Evolutionary conservation across 164 flowering plant genomes (phyloP).

Genomic region (Tetracentron sinense): DNA sequence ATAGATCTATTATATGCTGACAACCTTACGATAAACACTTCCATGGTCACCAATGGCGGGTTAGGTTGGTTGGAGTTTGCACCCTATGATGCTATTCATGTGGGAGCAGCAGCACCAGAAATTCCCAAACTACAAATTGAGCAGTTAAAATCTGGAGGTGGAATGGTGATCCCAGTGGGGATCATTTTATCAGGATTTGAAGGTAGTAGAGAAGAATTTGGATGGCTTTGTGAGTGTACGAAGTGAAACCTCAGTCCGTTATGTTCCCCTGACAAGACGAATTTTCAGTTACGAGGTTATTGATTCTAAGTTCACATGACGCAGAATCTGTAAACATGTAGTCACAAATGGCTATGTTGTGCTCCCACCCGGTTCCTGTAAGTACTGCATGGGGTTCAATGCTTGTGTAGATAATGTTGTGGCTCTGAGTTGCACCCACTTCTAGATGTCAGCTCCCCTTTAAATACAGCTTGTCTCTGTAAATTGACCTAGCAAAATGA

Average conservation of each 20-base stretch:
- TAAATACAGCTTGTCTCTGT: no score
- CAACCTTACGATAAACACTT: not conserved
- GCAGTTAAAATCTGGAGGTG: constrained; percentile 94
- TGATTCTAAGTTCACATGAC: constrained; percentile 1
- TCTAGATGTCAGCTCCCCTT: no score
- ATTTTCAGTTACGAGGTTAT: constrained; percentile 53
- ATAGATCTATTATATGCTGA: not conserved
- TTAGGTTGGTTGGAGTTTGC: constrained; percentile 79
- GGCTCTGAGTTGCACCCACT: no score
- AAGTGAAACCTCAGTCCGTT: constrained; percentile 81
- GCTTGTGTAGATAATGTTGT: no score
- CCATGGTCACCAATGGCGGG: constrained; percentile 67
- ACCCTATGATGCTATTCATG: constrained; percentile 96
- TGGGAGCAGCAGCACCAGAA: constrained; percentile 93
- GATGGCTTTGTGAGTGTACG: constrained; percentile 64
- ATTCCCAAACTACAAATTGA: constrained; percentile 72
- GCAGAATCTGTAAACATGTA: not conserved
- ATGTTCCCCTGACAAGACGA: constrained; percentile 86
- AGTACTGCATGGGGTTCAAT: no score
- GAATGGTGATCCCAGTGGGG: constrained; percentile 96
- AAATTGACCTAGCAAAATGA: no score
- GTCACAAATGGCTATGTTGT: not conserved
- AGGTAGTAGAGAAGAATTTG: constrained; percentile 72
- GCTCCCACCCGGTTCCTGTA: no score
- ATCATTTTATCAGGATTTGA: constrained; percentile 73